Base-by-base conservation (phyloP, 257 asterid species). In the Petrea volubilis region DNA sequence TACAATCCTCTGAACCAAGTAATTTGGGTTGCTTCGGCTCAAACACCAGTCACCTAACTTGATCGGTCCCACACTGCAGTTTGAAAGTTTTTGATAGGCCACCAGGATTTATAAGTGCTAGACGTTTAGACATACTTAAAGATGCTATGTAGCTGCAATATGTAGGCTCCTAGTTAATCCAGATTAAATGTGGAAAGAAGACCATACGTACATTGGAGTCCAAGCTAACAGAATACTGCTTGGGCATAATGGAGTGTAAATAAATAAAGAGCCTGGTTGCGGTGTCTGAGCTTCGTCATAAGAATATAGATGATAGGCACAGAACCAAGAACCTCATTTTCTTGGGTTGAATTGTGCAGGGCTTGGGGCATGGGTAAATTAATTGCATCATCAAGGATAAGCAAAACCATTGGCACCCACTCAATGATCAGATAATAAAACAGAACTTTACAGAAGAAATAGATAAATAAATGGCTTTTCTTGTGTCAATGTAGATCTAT, bases 281-380 rank as follows among this genome's bases (percentile, higher is more conserved):
- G 47, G 17, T 59, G 11, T 12, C 11, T 59, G 65, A n/a, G 31
- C 8, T 17, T 36, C 25, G 46, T 47, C 29, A 60, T 11, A 60
- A 20, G 27, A 14, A n/a, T n/a, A n/a, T n/a, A n/a, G n/a, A n/a
- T n/a, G 17, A 40, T 40, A 9, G 34, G 53, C 15, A 24, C 17
- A 34, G 33, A 20, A 50, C 9, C 24, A 23, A 34, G 36, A 41
- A 23, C 6, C 18, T 52, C 44, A 33, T 29, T 21, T 51, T 60
- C 74, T 67, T 59, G 27, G 46, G 25, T 27, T 68, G 71, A 63
- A 43, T 27, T 52, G 28, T 36, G 43, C 25, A 59, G 11, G 62
- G 34, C 41, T 59, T 59, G 57, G 57, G 68, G 51, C 23, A 18
- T 5, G 25, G 44, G 24, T 14, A 44, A 41, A 56, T 38, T 40